These are phyloP conservation scores for Beauveria sp. DNA, from an alignment of 2,329 filamentous ascomycete genomes.

Conservation along the genomic window DNA sequence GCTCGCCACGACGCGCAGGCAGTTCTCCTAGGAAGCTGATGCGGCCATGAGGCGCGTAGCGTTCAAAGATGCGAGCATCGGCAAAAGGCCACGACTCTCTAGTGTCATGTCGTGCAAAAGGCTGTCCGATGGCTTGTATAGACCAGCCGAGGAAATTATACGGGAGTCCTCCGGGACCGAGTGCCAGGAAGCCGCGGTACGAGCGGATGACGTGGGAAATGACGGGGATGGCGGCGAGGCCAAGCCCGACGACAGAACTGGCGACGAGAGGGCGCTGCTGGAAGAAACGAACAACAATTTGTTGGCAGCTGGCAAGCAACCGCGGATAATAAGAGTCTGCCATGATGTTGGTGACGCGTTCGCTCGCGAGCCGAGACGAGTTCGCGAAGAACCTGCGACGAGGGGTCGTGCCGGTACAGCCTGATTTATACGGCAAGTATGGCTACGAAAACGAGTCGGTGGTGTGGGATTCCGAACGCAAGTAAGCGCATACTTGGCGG, in stretches of 20 bases:
- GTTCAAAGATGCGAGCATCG: slow-evolving; percentile 14
- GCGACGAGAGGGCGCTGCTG: background rate
- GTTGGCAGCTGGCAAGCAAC: background rate
- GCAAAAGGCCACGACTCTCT: slow-evolving; percentile 22
- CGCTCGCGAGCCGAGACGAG: too few relatives aligned
- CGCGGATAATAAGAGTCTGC: background rate
- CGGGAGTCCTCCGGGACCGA: slow-evolving; percentile 37
- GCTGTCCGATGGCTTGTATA: slow-evolving; percentile 25
- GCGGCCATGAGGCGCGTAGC: slow-evolving; percentile 20
- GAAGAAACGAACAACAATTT: background rate
- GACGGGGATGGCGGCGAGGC: slow-evolving; percentile 1
- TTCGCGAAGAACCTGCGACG: background rate
- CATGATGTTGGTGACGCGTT: background rate
- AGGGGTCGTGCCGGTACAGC: background rate
- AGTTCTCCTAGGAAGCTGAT: slow-evolving; percentile 17
- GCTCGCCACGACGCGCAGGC: slow-evolving; percentile 16
- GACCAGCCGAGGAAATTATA: slow-evolving; percentile 35
- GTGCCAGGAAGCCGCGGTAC: slow-evolving; percentile 33
- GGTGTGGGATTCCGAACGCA: background rate
- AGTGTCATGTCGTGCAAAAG: slow-evolving; percentile 26
- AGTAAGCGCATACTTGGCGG: background rate
- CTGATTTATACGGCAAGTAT: background rate
- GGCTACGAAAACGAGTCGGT: background rate
- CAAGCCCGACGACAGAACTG: background rate
- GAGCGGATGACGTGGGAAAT: slow-evolving; percentile 20